Percentiles rank a stretch among this genome's conserved stretches.
Evolutionary conservation across 1,284 basidiomycete genomes (phyloP).

Genomic region (Termitomyces sp.): DNA sequence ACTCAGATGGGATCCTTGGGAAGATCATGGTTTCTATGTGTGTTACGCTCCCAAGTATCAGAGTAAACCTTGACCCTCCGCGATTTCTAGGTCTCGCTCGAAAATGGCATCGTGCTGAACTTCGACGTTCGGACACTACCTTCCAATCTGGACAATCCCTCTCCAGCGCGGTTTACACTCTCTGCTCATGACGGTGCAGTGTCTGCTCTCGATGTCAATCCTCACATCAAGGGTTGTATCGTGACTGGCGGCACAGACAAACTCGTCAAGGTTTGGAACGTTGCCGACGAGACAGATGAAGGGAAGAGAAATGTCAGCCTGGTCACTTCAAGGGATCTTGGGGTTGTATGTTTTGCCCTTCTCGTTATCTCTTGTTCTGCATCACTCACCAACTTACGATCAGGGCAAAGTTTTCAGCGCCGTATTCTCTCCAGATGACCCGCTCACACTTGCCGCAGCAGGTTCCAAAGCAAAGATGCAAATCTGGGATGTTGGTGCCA

Average conservation of each 20-base stretch:
- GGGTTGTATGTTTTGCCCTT: conserved; percentile 63
- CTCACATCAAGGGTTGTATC: conserved; percentile 87
- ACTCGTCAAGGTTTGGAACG: conserved; percentile 92
- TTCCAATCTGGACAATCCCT: conserved; percentile 53
- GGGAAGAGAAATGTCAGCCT: conserved; percentile 80
- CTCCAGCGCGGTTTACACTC: conserved; percentile 80
- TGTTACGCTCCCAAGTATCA: conserved; percentile 24
- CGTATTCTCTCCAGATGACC: conserved; percentile 90
- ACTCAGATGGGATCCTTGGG: conserved; percentile 95
- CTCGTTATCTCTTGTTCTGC: not conserved
- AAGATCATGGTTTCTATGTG: conserved; percentile 83
- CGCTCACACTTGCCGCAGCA: conserved; percentile 89
- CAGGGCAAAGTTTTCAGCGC: conserved; percentile 95
- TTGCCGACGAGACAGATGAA: conserved; percentile 60
- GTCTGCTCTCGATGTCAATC: conserved; percentile 89
- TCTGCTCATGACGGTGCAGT: conserved; percentile 93
- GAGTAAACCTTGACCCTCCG: conserved; percentile 5
- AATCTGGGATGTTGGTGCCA: conserved; percentile 89
- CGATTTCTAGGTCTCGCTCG: conserved; percentile 71
- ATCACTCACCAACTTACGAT: conserved; percentile 6
- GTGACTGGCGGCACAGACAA: conserved; percentile 95
- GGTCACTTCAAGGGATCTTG: conserved; percentile 88
- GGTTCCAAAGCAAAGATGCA: conserved; percentile 92
- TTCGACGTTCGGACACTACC: conserved; percentile 87
- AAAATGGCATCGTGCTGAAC: conserved; percentile 88